Conservation (phyloP, 2,329 filamentous ascomycete genomes). For the Acephala macrosclerotiorum region DNA sequence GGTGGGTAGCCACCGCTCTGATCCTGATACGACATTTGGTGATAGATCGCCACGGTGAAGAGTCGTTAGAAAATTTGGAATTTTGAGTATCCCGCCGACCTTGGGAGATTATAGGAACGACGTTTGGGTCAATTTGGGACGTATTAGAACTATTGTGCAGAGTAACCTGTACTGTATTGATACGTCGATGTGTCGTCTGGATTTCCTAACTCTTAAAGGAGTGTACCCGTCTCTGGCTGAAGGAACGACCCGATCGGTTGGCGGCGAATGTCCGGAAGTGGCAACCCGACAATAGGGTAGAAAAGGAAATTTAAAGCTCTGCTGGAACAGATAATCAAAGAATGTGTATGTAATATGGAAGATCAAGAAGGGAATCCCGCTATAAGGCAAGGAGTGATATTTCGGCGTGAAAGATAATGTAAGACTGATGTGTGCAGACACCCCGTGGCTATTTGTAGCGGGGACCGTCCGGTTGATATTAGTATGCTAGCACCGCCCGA, state of each 20-base stretch:
- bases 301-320: not conserved
- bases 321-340: not conserved
- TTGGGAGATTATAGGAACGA: not conserved
- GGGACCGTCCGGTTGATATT: slow-evolving; percentile 29
- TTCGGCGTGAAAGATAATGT: slow-evolving; percentile 3
- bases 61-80: not conserved
- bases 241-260: slow-evolving; percentile 6
- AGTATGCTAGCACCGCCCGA: slow-evolving; percentile 20
- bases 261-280: not conserved
- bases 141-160: not conserved
- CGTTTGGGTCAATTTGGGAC: not conserved
- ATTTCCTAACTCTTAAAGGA: not conserved
- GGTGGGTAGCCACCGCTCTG: slow-evolving; percentile 42
- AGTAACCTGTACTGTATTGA: no score
- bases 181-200: not conserved
- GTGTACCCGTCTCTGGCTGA: not conserved
- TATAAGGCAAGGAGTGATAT: not conserved
- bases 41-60: slow-evolving; percentile 42
- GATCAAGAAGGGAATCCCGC: not conserved
- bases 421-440: slow-evolving; percentile 10
- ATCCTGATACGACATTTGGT: slow-evolving; percentile 43
- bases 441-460: slow-evolving; percentile 16
- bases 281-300: not conserved
- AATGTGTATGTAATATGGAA: not conserved
- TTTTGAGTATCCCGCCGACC: not conserved